phyloP scores from a whole-genome alignment of 169 alveolate species.

The Hepatocystis sp. region DNA sequence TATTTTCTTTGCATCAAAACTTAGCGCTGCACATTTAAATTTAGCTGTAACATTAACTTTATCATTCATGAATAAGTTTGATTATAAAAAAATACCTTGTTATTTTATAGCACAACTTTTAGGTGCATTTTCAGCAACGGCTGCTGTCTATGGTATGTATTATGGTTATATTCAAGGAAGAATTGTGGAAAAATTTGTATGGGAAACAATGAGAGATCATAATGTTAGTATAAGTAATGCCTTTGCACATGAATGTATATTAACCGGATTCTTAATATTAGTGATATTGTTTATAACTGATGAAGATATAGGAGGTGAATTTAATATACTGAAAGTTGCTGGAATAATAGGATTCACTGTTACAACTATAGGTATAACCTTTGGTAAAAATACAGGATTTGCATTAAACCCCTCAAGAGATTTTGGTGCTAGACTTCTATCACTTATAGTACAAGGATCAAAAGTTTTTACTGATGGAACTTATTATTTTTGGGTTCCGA shows the following conservation, averaged over 20 bases:
- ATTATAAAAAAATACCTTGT: slow-evolving; percentile 57
- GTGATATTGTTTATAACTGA: slow-evolving; percentile 66
- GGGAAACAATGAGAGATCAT: slow-evolving; percentile 43
- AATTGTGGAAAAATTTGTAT: slow-evolving; percentile 23
- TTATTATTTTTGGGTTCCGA: slow-evolving; percentile 75
- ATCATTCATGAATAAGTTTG: slow-evolving; percentile 54
- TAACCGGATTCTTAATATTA: slow-evolving; percentile 62
- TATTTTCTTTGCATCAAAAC: slow-evolving; percentile 44
- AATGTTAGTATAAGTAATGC: slow-evolving; percentile 37
- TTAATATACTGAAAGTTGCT: slow-evolving; percentile 50
- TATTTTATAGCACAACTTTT: slow-evolving; percentile 68
- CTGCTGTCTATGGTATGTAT: slow-evolving; percentile 41
- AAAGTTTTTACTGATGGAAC: slow-evolving; percentile 59
- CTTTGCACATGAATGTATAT: slow-evolving; percentile 57
- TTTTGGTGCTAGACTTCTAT: slow-evolving; percentile 77
- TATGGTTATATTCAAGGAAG: slow-evolving; percentile 7
- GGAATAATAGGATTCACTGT: slow-evolving; percentile 68
- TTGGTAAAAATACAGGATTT: slow-evolving; percentile 77
- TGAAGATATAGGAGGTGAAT: slow-evolving; percentile 43
- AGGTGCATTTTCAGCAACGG: slow-evolving; percentile 74
- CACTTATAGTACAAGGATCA: slow-evolving; percentile 56
- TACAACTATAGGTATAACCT: slow-evolving; percentile 73
- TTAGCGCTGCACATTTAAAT: slow-evolving; percentile 79
- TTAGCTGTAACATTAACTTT: slow-evolving; percentile 68
- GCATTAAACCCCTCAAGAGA: slow-evolving; percentile 79